Percentiles rank a stretch among this genome's conserved stretches.
These are phyloP conservation scores for Pythium dissimile DNA, from an alignment of 352 stramenopile genomes.

Conservation along the genomic window DNA sequence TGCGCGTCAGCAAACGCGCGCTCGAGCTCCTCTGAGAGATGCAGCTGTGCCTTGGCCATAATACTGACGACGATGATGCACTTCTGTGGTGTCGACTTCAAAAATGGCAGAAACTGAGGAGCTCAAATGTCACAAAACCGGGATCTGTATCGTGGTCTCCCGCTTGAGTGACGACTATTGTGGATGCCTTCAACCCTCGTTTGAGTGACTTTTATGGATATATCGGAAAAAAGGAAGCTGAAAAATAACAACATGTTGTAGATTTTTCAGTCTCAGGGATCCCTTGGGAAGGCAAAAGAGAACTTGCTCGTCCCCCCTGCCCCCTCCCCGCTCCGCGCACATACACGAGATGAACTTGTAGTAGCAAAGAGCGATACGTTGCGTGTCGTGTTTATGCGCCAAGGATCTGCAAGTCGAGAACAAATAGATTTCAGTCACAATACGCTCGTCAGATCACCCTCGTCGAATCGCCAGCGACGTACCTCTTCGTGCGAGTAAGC, in stretches of 20 bases:
- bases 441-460: no score
- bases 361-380: not conserved
- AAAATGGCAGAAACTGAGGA: slow-evolving; percentile 12
- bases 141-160: not conserved
- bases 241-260: not conserved
- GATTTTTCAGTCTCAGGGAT: no score
- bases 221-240: not conserved
- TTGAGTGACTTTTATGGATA: slow-evolving; percentile 11
- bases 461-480: slow-evolving; percentile 5
- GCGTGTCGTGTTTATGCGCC: not conserved
- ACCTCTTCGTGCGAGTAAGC: slow-evolving; percentile 73
- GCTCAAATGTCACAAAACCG: not conserved
- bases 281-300: no score
- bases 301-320: no score
- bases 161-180: not conserved
- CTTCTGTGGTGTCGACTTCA: no score
- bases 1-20: slow-evolving; percentile 69
- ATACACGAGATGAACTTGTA: no score
- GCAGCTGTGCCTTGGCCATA: slow-evolving; percentile 67
- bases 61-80: not conserved
- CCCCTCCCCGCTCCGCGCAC: no score
- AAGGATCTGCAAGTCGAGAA: not conserved
- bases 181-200: slow-evolving; percentile 8
- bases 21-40: slow-evolving; percentile 60
- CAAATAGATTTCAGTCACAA: no score